Evolutionary conservation across 2,329 filamentous ascomycete species (phyloP).

Genomic region (Chaetomiaceae sp.): DNA sequence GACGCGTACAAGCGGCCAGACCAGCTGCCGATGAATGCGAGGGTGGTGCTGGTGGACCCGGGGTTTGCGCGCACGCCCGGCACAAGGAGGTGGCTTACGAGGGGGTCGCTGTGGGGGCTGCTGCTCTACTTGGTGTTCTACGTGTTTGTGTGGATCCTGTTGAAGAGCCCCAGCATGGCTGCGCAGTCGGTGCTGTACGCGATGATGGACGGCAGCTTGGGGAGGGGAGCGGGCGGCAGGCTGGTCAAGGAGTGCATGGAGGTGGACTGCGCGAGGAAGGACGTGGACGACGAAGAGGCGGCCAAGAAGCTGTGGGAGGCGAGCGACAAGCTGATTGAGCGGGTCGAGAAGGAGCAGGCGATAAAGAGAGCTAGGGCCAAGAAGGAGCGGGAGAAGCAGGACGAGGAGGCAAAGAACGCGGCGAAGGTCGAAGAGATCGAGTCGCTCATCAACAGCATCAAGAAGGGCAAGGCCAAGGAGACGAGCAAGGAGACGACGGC

Average conservation of each 20-base stretch:
- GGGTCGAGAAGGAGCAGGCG: slow-evolving; percentile 74
- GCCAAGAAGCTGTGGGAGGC: slow-evolving; percentile 88
- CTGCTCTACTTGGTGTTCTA: slow-evolving; percentile 72
- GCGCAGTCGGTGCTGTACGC: slow-evolving; percentile 84
- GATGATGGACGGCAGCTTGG: slow-evolving; percentile 72
- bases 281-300: slow-evolving; percentile 71
- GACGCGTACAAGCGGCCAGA: slow-evolving; percentile 81
- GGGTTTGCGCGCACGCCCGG: slow-evolving; percentile 81
- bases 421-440: slow-evolving; percentile 36
- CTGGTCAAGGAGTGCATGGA: slow-evolving; percentile 86
- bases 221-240: slow-evolving; percentile 59
- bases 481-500: slow-evolving; percentile 31
- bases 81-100: slow-evolving; percentile 78
- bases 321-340: slow-evolving; percentile 78
- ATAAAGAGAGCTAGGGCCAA: slow-evolving; percentile 44
- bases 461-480: slow-evolving; percentile 38
- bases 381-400: slow-evolving; percentile 32
- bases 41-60: slow-evolving; percentile 83
- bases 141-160: slow-evolving; percentile 75
- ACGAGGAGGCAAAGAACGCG: slow-evolving; percentile 32
- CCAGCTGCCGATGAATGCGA: slow-evolving; percentile 71
- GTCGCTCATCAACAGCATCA: slow-evolving; percentile 41
- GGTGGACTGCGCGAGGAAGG: slow-evolving; percentile 63
- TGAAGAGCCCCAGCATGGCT: slow-evolving; percentile 79
- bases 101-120: slow-evolving; percentile 78